phyloP scores from a whole-genome alignment of 371 early-diverging fungal species.

The Lichtheimia ramosa region DNA sequence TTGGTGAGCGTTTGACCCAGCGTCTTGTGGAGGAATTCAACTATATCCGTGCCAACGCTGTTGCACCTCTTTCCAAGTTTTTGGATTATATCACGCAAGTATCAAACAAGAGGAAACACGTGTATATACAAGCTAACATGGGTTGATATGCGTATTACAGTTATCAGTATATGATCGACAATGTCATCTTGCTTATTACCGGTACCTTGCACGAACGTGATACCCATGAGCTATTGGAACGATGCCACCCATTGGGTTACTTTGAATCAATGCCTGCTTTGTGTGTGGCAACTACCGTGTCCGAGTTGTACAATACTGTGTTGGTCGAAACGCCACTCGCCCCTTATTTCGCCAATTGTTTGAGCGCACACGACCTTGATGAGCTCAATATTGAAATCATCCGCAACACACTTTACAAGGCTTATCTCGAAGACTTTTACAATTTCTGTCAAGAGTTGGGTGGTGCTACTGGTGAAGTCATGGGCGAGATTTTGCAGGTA shows the following conservation, averaged over 20 bases:
- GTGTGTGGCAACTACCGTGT: slow-evolving; percentile 95
- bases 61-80: slow-evolving; percentile 82
- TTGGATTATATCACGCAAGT: slow-evolving; percentile 95
- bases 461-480: slow-evolving; percentile 90
- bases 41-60: slow-evolving; percentile 87
- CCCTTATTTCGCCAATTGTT: slow-evolving; percentile 95
- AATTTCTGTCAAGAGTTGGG: slow-evolving; percentile 83
- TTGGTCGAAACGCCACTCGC: slow-evolving; percentile 97
- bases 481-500: slow-evolving; percentile 90
- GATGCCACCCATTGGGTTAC: slow-evolving; percentile 95
- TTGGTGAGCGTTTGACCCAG: slow-evolving; percentile 86
- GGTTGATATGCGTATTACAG: slow-evolving; percentile 43
- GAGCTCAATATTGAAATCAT: slow-evolving; percentile 99
- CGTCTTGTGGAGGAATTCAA: slow-evolving; percentile 91
- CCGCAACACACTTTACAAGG: slow-evolving; percentile 96
- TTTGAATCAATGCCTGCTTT: slow-evolving; percentile 98
- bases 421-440: slow-evolving; percentile 97
- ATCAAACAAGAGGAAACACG: background rate
- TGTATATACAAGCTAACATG: background rate
- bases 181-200: slow-evolving; percentile 95
- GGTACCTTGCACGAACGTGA: slow-evolving; percentile 98
- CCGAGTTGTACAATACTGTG: slow-evolving; percentile 94
- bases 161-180: slow-evolving; percentile 99
- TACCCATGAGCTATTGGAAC: slow-evolving; percentile 93
- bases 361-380: slow-evolving; percentile 95